Evolutionary conservation across 2,329 filamentous ascomycete genomes (phyloP), one percentile per base, ranked within the genome.

Genomic region (Colletotrichum truncatum): DNA sequence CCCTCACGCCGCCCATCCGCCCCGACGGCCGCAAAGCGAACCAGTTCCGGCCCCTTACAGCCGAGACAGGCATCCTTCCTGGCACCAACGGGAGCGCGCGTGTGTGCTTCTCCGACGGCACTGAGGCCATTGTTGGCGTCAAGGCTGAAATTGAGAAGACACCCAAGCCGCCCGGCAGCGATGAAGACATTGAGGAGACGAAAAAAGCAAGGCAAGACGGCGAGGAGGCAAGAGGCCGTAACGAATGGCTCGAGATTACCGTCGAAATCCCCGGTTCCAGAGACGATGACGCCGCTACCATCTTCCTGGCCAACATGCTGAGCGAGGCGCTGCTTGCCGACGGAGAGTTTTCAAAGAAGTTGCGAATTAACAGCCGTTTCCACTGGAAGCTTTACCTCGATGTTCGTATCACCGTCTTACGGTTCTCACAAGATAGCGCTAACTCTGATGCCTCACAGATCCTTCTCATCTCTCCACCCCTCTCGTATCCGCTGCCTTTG

Each of bases 351-450:
- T 85, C 86, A 68, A 89, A 88, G 76, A 88, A 90, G 73, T 78
- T 99, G 74, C 91, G 90, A 78, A 98, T 99, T 76, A 98, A 98
- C 80, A 82, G 85, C 64, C 87, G 94, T 45, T 99, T 95, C 84
- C 95, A 98, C 83, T 99, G 96, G 96, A 93, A 94, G 80, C 78
- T 99, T 62, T 98, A 95, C 79, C 87, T 99, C 68, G 96, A 99
- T 80, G 94, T 98, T 78, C 74, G 92, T 84, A 21, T 8, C 4
- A 4, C 48, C 53, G 30, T 52, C 25, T 59, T 56, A 41, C n/a
- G 4, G 26, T 12, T 36, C 6, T 16, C 4, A 12, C 14, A 6
- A 25, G 18, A 7, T 32, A n/a, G 11, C 11, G 43, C 52, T 63
- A 30, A 51, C 34, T 38, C 8, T 3, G 43, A 21, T 32, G 26